A percentile compares a stretch with the other conserved stretches of the same genome.
Evolutionary conservation across 352 stramenopile species (phyloP).

Genomic region (Phytophthora sansomeana): DNA sequence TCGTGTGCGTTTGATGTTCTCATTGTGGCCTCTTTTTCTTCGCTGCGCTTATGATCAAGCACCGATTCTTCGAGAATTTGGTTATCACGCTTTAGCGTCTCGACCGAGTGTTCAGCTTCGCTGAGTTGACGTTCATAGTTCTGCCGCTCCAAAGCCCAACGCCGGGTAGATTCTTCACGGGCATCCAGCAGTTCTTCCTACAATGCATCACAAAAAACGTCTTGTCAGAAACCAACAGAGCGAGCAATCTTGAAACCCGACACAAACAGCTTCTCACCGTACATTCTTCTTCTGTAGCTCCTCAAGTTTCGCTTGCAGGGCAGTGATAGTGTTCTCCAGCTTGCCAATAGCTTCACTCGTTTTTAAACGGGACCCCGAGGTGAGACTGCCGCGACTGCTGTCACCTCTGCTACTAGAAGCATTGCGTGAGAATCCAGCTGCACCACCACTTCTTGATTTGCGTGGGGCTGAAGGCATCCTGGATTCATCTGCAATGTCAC

Average conservation of each 20-base stretch:
- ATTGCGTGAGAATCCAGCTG: slow-evolving; percentile 8
- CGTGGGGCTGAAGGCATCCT: slow-evolving; percentile 26
- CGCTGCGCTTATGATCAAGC: slow-evolving; percentile 44
- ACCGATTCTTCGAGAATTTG: slow-evolving; percentile 66
- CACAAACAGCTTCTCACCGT: slow-evolving; percentile 38
- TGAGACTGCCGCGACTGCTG: slow-evolving; percentile 12
- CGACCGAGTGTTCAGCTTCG: slow-evolving; percentile 69
- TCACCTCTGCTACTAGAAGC: slow-evolving; percentile 21
- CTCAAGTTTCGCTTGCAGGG: slow-evolving; percentile 67
- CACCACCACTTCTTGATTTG: slow-evolving; percentile 26
- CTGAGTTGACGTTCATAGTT: slow-evolving; percentile 72
- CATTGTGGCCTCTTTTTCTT: slow-evolving; percentile 14
- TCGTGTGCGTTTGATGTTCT: slow-evolving; percentile 5
- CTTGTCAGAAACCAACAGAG: slow-evolving; percentile 5
- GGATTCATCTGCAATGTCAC: slow-evolving; percentile 8
- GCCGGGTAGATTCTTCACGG: slow-evolving; percentile 66
- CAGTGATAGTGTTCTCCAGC: slow-evolving; percentile 65
- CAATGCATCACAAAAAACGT: background rate
- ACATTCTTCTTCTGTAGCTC: slow-evolving; percentile 83
- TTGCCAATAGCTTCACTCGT: slow-evolving; percentile 48
- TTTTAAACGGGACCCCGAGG: slow-evolving; percentile 26
- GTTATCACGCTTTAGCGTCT: slow-evolving; percentile 63
- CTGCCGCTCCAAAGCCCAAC: slow-evolving; percentile 76
- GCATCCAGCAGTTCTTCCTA: slow-evolving; percentile 68
- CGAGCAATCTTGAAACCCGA: background rate